phyloP scores from a whole-genome alignment of 495 filamentous ascomycete species.

The Bacidia rubella region DNA sequence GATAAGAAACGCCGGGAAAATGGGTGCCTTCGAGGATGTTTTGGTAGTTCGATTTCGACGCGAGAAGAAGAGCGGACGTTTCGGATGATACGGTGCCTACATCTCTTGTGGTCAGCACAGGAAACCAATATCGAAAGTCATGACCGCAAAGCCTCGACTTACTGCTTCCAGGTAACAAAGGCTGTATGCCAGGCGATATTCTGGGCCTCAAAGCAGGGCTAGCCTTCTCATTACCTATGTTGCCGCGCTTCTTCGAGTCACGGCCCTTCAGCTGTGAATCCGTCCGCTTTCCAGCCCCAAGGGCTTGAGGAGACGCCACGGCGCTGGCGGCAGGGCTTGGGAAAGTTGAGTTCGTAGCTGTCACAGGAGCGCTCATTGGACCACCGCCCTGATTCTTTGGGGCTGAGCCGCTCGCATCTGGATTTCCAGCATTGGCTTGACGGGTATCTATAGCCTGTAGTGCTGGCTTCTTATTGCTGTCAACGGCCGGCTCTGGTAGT shows the following conservation, averaged over 20 bases:
- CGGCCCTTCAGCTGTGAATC: slow-evolving; percentile 19
- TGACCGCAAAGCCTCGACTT: slow-evolving; percentile 20
- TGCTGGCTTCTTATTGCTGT: slow-evolving; percentile 20
- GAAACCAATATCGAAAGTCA: too few relatives aligned
- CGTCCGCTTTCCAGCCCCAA: slow-evolving; percentile 15
- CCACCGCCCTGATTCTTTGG: slow-evolving; percentile 16
- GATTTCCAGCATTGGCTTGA: slow-evolving; percentile 11
- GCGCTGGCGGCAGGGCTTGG: slow-evolving; percentile 40
- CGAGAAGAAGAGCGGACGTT: slow-evolving; percentile 71
- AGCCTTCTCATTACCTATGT: slow-evolving; percentile 60
- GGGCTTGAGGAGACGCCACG: slow-evolving; percentile 17
- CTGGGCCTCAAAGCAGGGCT: slow-evolving; percentile 78
- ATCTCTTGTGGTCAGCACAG: slow-evolving; percentile 3
- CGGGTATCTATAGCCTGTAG: slow-evolving; percentile 17
- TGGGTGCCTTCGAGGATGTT: slow-evolving; percentile 89
- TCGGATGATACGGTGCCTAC: slow-evolving; percentile 40
- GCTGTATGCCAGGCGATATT: slow-evolving; percentile 91
- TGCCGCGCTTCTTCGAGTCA: slow-evolving; percentile 55
- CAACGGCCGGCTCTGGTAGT: slow-evolving; percentile 50
- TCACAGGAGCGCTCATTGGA: slow-evolving; percentile 25
- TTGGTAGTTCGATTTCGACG: slow-evolving; percentile 94
- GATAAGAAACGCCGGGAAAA: slow-evolving; percentile 81
- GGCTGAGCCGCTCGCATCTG: slow-evolving; percentile 15
- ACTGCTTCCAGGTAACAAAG: slow-evolving; percentile 68
- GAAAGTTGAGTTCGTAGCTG: slow-evolving; percentile 28